Evolutionary conservation across 1,284 basidiomycete species (phyloP).

Genomic region (Flammula alnicola): DNA sequence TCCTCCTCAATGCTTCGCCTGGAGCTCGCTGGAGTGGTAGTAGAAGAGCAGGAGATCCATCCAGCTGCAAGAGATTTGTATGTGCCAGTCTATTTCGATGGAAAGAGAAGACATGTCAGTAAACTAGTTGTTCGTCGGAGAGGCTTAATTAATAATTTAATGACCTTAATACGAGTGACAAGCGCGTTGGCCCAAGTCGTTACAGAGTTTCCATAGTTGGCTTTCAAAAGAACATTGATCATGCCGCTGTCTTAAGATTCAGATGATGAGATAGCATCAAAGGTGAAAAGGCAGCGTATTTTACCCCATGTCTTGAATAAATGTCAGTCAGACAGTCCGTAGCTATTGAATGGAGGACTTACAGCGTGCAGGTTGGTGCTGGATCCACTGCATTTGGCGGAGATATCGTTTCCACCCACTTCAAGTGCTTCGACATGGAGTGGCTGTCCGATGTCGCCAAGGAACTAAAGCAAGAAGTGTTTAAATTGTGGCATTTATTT

Average conservation of each 20-base stretch:
- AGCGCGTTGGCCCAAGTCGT: conserved; percentile 49
- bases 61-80: conserved; percentile 40
- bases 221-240: conserved; percentile 46
- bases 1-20: conserved; percentile 37
- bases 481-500: too few species aligned
- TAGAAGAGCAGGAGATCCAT: conserved; percentile 54
- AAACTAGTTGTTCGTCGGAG: not conserved
- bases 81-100: conserved; percentile 39
- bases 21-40: conserved; percentile 36
- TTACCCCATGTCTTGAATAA: conserved; percentile 40
- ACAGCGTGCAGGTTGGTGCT: conserved; percentile 59
- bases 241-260: conserved; percentile 47
- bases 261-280: not conserved
- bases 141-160: not conserved
- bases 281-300: not conserved
- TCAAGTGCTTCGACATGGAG: conserved; percentile 50
- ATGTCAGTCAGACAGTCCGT: not conserved
- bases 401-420: conserved; percentile 49
- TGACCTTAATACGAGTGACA: conserved; percentile 47
- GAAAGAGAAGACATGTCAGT: not conserved
- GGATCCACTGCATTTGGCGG: conserved; percentile 42
- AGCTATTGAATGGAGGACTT: conserved; percentile 16
- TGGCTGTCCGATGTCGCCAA: conserved; percentile 57
- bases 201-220: conserved; percentile 43
- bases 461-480: too few species aligned